These are phyloP conservation scores for Strobilomyces echinocephalus DNA, from an alignment of 768 basidiomycete species.

Conservation along the genomic window DNA sequence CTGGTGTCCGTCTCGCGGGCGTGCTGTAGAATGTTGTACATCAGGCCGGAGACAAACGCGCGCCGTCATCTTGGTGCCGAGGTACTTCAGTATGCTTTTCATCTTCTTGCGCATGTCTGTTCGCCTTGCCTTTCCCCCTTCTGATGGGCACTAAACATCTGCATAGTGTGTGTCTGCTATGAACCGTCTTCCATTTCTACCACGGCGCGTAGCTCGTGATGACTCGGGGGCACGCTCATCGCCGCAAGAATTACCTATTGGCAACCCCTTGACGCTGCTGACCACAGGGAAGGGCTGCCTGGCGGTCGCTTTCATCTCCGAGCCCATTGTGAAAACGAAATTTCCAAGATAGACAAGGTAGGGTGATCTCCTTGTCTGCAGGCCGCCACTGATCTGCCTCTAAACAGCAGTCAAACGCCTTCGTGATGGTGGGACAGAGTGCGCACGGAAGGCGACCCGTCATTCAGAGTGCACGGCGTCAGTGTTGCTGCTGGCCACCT, in stretches of 20 bases:
- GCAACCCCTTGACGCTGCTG: neutral
- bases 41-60: constrained; percentile 5
- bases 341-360: constrained; percentile 12
- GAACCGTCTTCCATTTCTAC: constrained; percentile 19
- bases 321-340: constrained; percentile 4
- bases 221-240: constrained; percentile 9
- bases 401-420: constrained; percentile 1
- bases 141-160: constrained; percentile 12
- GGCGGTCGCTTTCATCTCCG: constrained; percentile 24
- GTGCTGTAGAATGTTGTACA: constrained; percentile 2
- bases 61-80: constrained; percentile 1
- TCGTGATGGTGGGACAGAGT: constrained; percentile 14
- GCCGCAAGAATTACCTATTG: constrained; percentile 8
- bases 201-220: constrained; percentile 22
- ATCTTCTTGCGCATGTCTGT: constrained; percentile 8
- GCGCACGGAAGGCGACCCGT: constrained; percentile 7
- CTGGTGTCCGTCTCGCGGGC: constrained; percentile 8
- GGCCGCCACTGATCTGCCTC: constrained; percentile 17
- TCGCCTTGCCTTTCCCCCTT: neutral
- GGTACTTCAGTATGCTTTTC: constrained; percentile 3
- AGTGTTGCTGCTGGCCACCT: neutral
- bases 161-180: constrained; percentile 7
- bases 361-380: constrained; percentile 12
- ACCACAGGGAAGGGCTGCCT: neutral
- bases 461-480: constrained; percentile 9